Percentiles rank a stretch among this genome's conserved stretches.
These are phyloP conservation scores for Nothomitra cinnamomea DNA, from an alignment of 2,329 filamentous ascomycete species.

Conservation along the genomic window DNA sequence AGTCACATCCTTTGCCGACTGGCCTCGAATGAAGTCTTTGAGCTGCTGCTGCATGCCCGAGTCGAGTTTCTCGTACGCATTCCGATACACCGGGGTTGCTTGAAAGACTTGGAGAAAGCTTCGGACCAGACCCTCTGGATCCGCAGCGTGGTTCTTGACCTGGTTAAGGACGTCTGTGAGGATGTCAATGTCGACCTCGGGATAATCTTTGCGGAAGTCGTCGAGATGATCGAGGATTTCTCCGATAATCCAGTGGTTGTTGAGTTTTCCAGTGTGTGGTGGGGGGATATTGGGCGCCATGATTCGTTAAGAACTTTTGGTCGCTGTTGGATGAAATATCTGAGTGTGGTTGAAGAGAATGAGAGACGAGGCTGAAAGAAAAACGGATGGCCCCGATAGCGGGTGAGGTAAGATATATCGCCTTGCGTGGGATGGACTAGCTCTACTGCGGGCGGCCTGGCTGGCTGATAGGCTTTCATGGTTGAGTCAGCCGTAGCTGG, in stretches of 20 bases:
- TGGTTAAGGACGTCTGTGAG: slow-evolving; percentile 18
- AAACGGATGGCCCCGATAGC: too few relatives aligned
- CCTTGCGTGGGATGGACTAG: too few relatives aligned
- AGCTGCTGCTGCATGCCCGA: slow-evolving; percentile 16
- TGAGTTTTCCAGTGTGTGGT: slow-evolving; percentile 10
- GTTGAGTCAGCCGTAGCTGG: too few relatives aligned
- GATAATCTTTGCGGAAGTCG: slow-evolving; percentile 10
- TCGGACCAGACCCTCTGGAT: slow-evolving; percentile 18
- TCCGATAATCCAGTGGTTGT: slow-evolving; percentile 16
- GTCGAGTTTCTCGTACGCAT: slow-evolving; percentile 17
- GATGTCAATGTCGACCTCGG: slow-evolving; percentile 14
- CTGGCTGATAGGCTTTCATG: too few relatives aligned
- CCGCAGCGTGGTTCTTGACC: slow-evolving; percentile 16
- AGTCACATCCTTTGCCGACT: slow-evolving; percentile 13
- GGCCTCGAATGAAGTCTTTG: slow-evolving; percentile 17
- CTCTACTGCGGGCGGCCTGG: too few relatives aligned
- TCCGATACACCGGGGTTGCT: slow-evolving; percentile 15
- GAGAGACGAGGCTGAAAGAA: too few relatives aligned
- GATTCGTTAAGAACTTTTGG: neutral
- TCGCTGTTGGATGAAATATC: too few relatives aligned
- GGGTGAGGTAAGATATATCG: too few relatives aligned
- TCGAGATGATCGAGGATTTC: slow-evolving; percentile 20
- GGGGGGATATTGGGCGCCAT: neutral
- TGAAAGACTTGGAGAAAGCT: slow-evolving; percentile 18
- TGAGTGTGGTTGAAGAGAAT: too few relatives aligned